A percentile compares a stretch with the other conserved stretches of the same genome.
phyloP scores from a whole-genome alignment of 2,329 filamentous ascomycete genomes.

The Kalmusia sp. region DNA sequence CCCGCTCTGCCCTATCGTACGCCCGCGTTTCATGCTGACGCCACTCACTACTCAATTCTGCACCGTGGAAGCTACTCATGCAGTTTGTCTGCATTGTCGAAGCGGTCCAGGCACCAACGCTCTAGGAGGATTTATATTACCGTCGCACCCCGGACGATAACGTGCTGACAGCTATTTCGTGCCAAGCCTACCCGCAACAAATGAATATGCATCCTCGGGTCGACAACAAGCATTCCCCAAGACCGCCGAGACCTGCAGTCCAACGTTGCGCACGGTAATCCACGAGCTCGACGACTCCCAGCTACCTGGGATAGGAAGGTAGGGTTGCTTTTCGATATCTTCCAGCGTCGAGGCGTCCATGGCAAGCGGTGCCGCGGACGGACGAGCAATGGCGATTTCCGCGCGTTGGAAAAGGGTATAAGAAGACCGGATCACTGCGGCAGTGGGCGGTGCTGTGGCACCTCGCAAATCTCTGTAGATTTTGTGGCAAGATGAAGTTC shows the following conservation, averaged over 20 bases:
- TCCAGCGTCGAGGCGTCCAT: constrained; percentile 13
- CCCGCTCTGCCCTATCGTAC: neutral
- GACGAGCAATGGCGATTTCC: neutral
- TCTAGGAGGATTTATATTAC: neutral
- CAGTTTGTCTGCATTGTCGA: neutral
- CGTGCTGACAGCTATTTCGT: constrained; percentile 1
- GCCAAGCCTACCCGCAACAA: constrained; percentile 1
- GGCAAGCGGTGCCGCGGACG: constrained; percentile 3
- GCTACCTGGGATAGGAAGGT: constrained; percentile 44
- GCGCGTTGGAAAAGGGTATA: neutral
- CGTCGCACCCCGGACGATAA: neutral
- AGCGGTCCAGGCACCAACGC: neutral
- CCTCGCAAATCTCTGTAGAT: neutral
- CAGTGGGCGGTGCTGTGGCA: too few species aligned
- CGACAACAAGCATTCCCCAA: constrained; percentile 14
- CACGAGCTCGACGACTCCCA: neutral
- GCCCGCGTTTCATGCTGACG: neutral
- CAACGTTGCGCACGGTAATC: neutral
- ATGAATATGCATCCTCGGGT: neutral
- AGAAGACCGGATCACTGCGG: neutral
- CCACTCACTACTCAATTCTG: neutral
- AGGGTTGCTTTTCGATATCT: constrained; percentile 23
- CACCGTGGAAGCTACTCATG: neutral
- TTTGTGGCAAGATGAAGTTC: constrained; percentile 40
- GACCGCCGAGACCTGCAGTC: constrained; percentile 4